Conservation (phyloP, 768 basidiomycete species). For the Boletellus emodensis region DNA sequence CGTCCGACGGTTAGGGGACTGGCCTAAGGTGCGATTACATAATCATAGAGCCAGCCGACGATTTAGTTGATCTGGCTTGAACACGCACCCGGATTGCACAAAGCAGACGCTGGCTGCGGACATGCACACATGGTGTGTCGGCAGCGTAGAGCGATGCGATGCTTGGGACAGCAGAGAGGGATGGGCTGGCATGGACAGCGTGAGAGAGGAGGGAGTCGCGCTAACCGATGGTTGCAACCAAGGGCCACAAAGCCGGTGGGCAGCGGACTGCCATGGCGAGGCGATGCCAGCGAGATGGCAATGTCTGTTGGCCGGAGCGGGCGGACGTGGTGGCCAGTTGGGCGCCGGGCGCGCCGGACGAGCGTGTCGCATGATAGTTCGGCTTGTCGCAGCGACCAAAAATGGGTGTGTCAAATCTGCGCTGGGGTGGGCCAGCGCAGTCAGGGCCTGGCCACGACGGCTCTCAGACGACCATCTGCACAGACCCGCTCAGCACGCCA, state of each 20-base stretch:
- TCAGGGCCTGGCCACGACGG: constrained; percentile 22
- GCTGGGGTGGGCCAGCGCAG: constrained; percentile 30
- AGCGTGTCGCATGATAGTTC: constrained; percentile 1
- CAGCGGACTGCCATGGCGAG: background rate
- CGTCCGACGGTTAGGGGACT: no score
- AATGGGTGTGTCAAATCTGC: constrained; percentile 18
- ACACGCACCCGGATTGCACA: no score
- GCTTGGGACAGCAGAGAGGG: background rate
- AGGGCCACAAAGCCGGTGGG: constrained; percentile 9
- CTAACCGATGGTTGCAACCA: constrained; percentile 5
- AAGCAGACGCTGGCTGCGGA: constrained; percentile 6
- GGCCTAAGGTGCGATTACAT: no score
- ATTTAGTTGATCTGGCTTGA: background rate
- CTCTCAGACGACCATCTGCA: constrained; percentile 24
- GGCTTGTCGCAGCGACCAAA: constrained; percentile 15
- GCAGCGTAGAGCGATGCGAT: constrained; percentile 9
- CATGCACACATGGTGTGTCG: constrained; percentile 24
- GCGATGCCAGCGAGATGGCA: background rate
- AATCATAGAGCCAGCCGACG: no score
- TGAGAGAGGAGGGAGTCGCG: constrained; percentile 8
- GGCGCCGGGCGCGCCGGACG: background rate
- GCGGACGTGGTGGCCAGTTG: no score
- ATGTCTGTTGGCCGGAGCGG: background rate
- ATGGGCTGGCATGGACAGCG: background rate
- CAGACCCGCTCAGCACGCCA: constrained; percentile 6